These are phyloP conservation scores for Fusarium mundagurra DNA, from an alignment of 2,329 filamentous ascomycete genomes.

Conservation along the genomic window DNA sequence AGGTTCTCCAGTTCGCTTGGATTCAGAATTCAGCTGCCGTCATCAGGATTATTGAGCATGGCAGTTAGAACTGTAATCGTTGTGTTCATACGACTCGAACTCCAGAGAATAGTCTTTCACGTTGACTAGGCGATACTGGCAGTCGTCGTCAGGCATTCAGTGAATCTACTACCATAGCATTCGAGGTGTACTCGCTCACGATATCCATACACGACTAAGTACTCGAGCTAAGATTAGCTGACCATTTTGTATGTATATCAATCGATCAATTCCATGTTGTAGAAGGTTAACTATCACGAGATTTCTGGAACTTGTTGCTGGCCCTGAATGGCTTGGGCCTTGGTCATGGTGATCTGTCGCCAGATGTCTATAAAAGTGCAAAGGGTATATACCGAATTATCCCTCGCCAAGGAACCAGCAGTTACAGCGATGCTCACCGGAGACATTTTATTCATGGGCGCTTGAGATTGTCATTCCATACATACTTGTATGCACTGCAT, in stretches of 20 bases:
- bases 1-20: constrained; percentile 13
- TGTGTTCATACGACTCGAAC: not conserved
- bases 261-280: not conserved
- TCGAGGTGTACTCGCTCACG: not conserved
- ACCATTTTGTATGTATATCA: constrained; percentile 5
- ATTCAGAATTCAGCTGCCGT: constrained; percentile 10
- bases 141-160: not conserved
- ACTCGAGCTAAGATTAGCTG: not conserved
- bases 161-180: not conserved
- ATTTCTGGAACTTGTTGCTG: not conserved
- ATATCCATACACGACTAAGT: not conserved
- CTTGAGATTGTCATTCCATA: constrained; percentile 5
- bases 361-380: not conserved
- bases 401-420: not conserved
- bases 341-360: not conserved
- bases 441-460: not conserved
- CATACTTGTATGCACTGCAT: constrained; percentile 8
- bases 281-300: not conserved
- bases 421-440: not conserved
- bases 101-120: not conserved
- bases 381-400: not conserved
- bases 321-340: not conserved
- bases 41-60: constrained; percentile 24
- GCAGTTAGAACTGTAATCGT: constrained; percentile 5
- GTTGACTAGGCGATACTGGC: not conserved